Evolutionary conservation across 225 moss, liverwort and hornwort genomes (phyloP).

Genomic region (Marchantia polymorpha): DNA sequence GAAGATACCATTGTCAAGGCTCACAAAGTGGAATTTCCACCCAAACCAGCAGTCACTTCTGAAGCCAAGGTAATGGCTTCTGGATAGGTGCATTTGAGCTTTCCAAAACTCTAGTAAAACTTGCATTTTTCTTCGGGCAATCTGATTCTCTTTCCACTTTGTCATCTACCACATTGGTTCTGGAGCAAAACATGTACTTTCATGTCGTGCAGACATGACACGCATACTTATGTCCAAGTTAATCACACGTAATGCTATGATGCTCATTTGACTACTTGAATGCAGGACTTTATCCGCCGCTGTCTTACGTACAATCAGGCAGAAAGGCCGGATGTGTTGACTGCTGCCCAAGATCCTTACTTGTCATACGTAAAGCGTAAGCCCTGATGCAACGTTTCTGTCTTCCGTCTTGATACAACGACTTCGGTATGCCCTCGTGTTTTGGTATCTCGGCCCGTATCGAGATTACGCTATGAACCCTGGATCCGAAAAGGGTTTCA

Average conservation of each 20-base stretch:
- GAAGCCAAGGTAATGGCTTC: slow-evolving; percentile 70
- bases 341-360: slow-evolving; percentile 86
- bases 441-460: neutral
- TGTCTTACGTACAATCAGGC: slow-evolving; percentile 89
- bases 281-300: slow-evolving; percentile 81
- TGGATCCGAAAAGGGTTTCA: neutral
- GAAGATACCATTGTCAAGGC: slow-evolving; percentile 96
- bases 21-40: slow-evolving; percentile 86
- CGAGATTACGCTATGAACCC: neutral
- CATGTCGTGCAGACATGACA: too few species aligned
- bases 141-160: neutral
- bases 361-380: slow-evolving; percentile 88
- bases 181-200: neutral
- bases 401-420: neutral
- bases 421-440: neutral
- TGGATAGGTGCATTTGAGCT: neutral
- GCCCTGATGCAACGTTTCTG: slow-evolving; percentile 33
- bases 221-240: too few species aligned
- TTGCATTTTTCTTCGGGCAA: neutral
- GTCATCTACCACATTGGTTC: too few species aligned
- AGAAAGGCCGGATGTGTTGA: slow-evolving; percentile 79
- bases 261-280: neutral
- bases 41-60: slow-evolving; percentile 74
- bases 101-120: too few species aligned
- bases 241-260: neutral